Evolutionary conservation across 176 grass and related monocot species (phyloP).

Genomic region (Aegilops tauschii): DNA sequence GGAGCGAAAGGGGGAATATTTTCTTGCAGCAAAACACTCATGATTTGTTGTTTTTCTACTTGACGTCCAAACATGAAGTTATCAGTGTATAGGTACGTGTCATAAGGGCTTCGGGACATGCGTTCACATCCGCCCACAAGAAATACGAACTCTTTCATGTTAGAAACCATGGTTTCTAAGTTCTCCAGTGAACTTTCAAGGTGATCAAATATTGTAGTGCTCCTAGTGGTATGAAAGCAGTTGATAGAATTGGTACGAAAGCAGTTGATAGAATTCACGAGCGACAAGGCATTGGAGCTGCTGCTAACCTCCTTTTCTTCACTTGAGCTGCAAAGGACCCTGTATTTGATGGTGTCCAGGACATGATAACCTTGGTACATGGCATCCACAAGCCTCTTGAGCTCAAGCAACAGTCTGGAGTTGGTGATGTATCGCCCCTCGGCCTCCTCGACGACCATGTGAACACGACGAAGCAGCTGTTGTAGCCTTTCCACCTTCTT

Average conservation of each 20-base stretch:
- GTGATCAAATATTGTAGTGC: not conserved
- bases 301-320: not conserved
- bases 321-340: not conserved
- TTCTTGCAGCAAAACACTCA: not conserved
- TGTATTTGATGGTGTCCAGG: constrained; percentile 8
- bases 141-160: not conserved
- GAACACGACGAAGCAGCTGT: constrained; percentile 23
- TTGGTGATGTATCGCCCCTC: constrained; percentile 29
- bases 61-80: constrained; percentile 12
- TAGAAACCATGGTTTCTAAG: not conserved
- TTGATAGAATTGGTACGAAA: not conserved
- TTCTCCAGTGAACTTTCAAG: not conserved
- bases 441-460: constrained; percentile 31
- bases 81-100: not conserved
- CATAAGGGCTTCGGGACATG: not conserved
- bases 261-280: not conserved
- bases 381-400: constrained; percentile 15
- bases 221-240: too few species aligned
- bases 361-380: constrained; percentile 30
- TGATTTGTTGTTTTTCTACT: not conserved
- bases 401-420: constrained; percentile 15
- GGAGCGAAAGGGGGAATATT: not conserved
- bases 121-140: not conserved
- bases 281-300: not conserved
- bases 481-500: constrained; percentile 29